Evolutionary conservation across 1,284 basidiomycete genomes (phyloP), one percentile per base, ranked within the genome.

Genomic region (Puccinia hordei): DNA sequence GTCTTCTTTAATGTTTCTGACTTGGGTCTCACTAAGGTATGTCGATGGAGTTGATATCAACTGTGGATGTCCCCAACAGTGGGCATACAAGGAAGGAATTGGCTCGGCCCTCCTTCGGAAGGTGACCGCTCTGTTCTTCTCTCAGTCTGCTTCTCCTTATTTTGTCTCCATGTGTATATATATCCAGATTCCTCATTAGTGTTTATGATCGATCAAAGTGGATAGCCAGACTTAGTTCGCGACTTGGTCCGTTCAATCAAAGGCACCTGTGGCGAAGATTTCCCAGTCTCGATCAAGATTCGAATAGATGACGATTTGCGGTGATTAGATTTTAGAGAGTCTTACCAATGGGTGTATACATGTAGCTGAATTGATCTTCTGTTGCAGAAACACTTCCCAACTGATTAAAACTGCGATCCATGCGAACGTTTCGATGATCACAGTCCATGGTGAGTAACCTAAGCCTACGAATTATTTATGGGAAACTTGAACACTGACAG

Each of bases 271-370:
- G 89, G 89, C 0, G 87, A 87, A 85, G 84, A 84, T 17, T 90
- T 87, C 82, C 88, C 88, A n/a, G 88, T 90, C 41, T 88, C 87
- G 69, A 87, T 90, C 82, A 90, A 90, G 85, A 90, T 90, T 73
- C 86, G 89, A 12, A 86, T 90, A 17, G 89, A 90, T 83, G 83
- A 85, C 8, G 88, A 90, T 81, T 84, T 86, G 27, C 84, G 85
- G 87, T 87, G 82, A 80, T 85, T 84, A 19, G 9, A 57, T 19
- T 30, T 73, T 71, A 22, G 38, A 41, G 38, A 41, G 6, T 41
- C 6, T 41, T 41, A 6, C 12, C 6, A 41, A 41, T 41, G n/a
- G n/a, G n/a, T n/a, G n/a, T n/a, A 41, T 41, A 4, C 38, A 41
- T 41, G 38, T 41, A 41, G 38, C 38, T 41, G 19, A 38, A 33